Conservation (phyloP, 1,284 basidiomycete genomes). For the Pseudozyma flocculosa region DNA sequence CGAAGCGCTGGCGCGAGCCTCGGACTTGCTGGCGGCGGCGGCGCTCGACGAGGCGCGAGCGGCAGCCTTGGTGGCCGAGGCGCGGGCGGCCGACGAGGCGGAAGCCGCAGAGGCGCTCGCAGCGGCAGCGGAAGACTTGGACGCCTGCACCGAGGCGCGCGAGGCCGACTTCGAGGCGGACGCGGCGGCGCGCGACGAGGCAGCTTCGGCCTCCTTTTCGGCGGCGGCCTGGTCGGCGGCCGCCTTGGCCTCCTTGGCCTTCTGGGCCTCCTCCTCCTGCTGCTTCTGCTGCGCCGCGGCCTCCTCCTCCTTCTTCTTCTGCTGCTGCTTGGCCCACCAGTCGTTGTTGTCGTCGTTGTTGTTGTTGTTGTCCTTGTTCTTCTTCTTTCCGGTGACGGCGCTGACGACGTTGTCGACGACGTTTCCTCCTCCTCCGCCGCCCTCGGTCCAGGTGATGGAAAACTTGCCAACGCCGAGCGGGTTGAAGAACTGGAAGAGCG, state of each 20-base stretch:
- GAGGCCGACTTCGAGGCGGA: slow-evolving; percentile 6
- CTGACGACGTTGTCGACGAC: neutral
- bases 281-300: slow-evolving; percentile 2
- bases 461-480: slow-evolving; percentile 35
- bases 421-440: slow-evolving; percentile 16
- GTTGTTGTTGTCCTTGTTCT: slow-evolving; percentile 7
- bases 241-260: slow-evolving; percentile 4
- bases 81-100: slow-evolving; percentile 22
- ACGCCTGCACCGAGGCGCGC: slow-evolving; percentile 1
- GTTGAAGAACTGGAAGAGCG: slow-evolving; percentile 45
- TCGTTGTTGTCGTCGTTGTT: slow-evolving; percentile 11
- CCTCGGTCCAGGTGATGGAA: slow-evolving; percentile 48
- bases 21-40: slow-evolving; percentile 14
- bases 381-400: slow-evolving; percentile 5
- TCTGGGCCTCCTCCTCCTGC: slow-evolving; percentile 3
- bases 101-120: slow-evolving; percentile 31
- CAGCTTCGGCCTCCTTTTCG: slow-evolving; percentile 9
- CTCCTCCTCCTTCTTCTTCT: slow-evolving; percentile 1
- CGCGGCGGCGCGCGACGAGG: slow-evolving; percentile 15
- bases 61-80: slow-evolving; percentile 32
- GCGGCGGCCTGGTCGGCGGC: slow-evolving; percentile 1
- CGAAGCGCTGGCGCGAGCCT: slow-evolving; percentile 12
- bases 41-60: slow-evolving; percentile 19
- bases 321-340: neutral
- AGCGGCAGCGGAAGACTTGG: slow-evolving; percentile 21